Evolutionary conservation across 345 rosid species (phyloP), one percentile per base, ranked within the genome.

Genomic region (Angophora floribunda): DNA sequence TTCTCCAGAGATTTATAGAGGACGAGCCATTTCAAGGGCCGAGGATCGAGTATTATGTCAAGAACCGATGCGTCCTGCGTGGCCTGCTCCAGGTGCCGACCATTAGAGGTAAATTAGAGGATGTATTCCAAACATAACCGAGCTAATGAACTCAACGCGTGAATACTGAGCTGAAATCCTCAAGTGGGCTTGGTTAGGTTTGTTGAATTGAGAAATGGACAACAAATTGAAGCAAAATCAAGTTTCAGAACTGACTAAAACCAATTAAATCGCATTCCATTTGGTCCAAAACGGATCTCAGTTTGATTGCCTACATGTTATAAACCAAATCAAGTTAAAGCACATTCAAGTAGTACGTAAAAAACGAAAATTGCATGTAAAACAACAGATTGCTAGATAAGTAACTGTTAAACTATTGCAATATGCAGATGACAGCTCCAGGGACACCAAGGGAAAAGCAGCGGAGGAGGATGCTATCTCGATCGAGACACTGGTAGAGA

Each of bases 21-120:
- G 92, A 95, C 41, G 99, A 97, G 88, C 95, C 98, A 7, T 98
- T 98, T 90, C 94, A 94, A 88, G 93, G 92, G 1, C 91, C 93
- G 47, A 91, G 99, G 89, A 91, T 95, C 21, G 94, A 95, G 85
- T 90, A 91, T 78, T 97, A 94, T 88, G 95, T 94, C 52, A 95
- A 94, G 89, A 93, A 93, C 82, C 94, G 97, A 85, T 91, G 93
- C 53, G 86, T 91, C 80, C 90, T 92, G 49, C 94, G 94, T 19
- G 93, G 89, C 51, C 92, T 98, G 86, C 97, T 98, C 59, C 99
- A 95, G 85, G 94, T 94, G 89, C 99, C 99, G 13, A 92, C 93
- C 53, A 89, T 96, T 8, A 93, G 92, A 95, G 98, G 99, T 96
- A 93, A 91, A 22, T 13, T 16, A 24, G 14, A 21, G 82, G 49